phyloP scores from a whole-genome alignment of 768 basidiomycete genomes.

The Bullera alba region DNA sequence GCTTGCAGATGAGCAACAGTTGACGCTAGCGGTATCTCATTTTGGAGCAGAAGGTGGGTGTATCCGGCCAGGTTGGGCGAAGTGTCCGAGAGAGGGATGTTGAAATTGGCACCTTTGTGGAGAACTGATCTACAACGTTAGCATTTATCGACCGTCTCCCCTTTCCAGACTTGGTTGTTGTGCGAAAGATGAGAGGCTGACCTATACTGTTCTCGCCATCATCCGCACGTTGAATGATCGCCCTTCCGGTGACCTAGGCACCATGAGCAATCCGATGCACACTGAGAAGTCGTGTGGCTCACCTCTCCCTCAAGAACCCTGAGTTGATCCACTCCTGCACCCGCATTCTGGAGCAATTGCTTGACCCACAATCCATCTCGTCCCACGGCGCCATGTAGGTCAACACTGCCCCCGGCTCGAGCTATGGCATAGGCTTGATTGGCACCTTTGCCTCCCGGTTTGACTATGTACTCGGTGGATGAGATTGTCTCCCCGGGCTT shows the following conservation, averaged over 20 bases:
- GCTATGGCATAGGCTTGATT: slow-evolving; percentile 49
- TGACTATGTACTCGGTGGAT: slow-evolving; percentile 37
- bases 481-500: slow-evolving; percentile 49
- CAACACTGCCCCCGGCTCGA: slow-evolving; percentile 36
- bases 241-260: slow-evolving; percentile 45
- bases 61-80: slow-evolving; percentile 38
- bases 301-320: slow-evolving; percentile 28
- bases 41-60: slow-evolving; percentile 48
- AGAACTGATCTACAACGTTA: slow-evolving; percentile 29
- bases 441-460: slow-evolving; percentile 50
- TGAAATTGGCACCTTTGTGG: slow-evolving; percentile 43
- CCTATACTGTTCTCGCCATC: slow-evolving; percentile 50
- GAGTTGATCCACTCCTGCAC: slow-evolving; percentile 35
- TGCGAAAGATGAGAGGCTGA: slow-evolving; percentile 17
- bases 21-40: slow-evolving; percentile 48
- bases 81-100: slow-evolving; percentile 14
- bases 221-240: slow-evolving; percentile 48
- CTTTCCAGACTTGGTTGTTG: too few relatives aligned
- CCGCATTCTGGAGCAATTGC: slow-evolving; percentile 30
- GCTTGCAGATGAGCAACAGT: slow-evolving; percentile 35
- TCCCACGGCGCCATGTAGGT: slow-evolving; percentile 44
- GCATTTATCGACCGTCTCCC: background rate
- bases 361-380: slow-evolving; percentile 40
- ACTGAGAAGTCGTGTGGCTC: background rate
- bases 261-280: background rate